A percentile compares a stretch with the other conserved stretches of the same genome.
Evolutionary conservation across 495 filamentous ascomycete species (phyloP).

Genomic region (Xylaria flabelliformis): DNA sequence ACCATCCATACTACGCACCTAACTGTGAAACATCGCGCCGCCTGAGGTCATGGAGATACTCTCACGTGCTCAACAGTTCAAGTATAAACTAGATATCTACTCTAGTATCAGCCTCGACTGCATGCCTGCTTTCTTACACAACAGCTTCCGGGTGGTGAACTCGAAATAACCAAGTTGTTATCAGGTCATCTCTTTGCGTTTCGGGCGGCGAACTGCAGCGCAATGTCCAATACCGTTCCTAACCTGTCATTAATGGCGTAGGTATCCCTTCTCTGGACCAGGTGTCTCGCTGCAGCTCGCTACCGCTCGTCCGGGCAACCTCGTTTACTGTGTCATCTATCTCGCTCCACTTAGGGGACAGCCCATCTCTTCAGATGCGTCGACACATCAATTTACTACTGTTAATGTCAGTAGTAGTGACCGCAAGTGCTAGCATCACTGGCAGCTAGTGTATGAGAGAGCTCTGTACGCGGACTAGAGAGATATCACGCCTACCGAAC

Average conservation of each 20-base stretch:
- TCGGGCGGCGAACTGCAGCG: not conserved
- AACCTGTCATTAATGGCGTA: not conserved
- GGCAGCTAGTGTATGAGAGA: not conserved
- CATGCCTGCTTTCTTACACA: not conserved
- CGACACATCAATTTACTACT: slow-evolving; percentile 14
- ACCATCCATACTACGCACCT: not conserved
- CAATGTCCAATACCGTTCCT: not conserved
- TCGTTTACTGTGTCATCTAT: not conserved
- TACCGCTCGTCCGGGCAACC: not conserved
- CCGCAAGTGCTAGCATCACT: slow-evolving; percentile 5
- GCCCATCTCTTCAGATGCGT: slow-evolving; percentile 13
- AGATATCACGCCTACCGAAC: not conserved
- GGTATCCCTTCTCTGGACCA: not conserved
- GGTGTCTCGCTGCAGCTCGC: not conserved
- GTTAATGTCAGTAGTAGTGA: slow-evolving; percentile 19
- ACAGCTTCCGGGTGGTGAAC: not conserved
- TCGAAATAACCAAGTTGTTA: not conserved
- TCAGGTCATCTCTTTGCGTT: not conserved
- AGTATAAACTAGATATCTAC: not conserved
- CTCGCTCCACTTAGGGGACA: slow-evolving; percentile 5
- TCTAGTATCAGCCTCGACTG: not conserved
- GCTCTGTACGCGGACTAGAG: not conserved
- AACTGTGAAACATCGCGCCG: not conserved
- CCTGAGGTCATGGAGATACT: not conserved
- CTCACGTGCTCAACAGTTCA: not conserved